Evolutionary conservation across 164 flowering plant species (phyloP).

Genomic region (Vitis cinerea): DNA sequence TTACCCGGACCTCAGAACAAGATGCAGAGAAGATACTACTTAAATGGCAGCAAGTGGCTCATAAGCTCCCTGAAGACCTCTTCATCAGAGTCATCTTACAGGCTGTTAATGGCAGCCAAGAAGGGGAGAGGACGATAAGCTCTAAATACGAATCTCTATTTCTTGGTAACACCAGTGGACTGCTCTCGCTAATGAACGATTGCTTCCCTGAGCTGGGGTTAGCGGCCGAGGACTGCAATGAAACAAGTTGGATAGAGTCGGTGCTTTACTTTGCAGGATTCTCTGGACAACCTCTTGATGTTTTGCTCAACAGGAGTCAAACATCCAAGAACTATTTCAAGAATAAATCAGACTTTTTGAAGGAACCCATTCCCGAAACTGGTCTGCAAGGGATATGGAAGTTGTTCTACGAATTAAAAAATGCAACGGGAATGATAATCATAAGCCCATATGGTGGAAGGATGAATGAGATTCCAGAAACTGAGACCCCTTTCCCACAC

Average conservation of each 20-base stretch:
- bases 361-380: background rate
- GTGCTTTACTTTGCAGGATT: background rate
- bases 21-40: background rate
- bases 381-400: background rate
- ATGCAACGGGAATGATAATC: too few species aligned
- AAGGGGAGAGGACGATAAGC: background rate
- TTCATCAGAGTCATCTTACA: background rate
- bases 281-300: constrained; percentile 1
- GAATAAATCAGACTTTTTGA: constrained; percentile 5
- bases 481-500: constrained; percentile 8
- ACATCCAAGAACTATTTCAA: background rate
- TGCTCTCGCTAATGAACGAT: background rate
- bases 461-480: constrained; percentile 6
- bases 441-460: constrained; percentile 5
- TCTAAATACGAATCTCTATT: background rate
- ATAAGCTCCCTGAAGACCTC: constrained; percentile 4
- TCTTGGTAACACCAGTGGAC: background rate
- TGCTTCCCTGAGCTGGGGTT: constrained; percentile 7
- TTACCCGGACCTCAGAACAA: background rate
- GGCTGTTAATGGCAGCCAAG: background rate
- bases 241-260: constrained; percentile 7
- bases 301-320: constrained; percentile 1
- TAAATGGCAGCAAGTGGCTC: constrained; percentile 9
- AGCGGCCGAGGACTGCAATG: background rate
- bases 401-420: background rate